phyloP scores from a whole-genome alignment of 169 alveolate species.

The Perkinsus chesapeaki region DNA sequence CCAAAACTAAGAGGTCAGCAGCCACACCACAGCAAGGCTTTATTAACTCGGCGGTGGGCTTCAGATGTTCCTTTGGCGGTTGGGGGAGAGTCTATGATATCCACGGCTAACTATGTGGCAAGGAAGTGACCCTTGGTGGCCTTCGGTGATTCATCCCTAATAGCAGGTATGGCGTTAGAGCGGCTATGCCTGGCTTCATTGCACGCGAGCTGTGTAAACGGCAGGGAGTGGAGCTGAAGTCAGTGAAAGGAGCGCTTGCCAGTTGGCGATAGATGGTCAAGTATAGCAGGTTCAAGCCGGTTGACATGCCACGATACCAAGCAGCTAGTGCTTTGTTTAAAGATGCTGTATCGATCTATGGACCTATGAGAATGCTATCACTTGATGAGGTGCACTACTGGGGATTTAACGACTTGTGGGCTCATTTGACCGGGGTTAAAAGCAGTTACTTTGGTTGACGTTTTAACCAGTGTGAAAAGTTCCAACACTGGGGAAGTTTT shows the following conservation, averaged over 20 bases:
- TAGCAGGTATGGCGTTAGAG: conserved; percentile 43
- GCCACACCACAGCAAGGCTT: background rate
- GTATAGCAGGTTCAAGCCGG: background rate
- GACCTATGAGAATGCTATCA: background rate
- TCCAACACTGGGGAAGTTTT: too few species aligned
- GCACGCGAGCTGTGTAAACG: conserved; percentile 52
- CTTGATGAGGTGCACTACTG: conserved; percentile 76
- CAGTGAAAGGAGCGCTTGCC: background rate
- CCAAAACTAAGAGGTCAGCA: conserved; percentile 62
- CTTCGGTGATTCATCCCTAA: background rate
- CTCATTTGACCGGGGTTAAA: too few species aligned
- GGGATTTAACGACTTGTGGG: too few species aligned
- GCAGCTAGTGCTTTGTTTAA: background rate
- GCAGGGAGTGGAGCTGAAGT: background rate
- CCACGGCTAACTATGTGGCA: conserved; percentile 61
- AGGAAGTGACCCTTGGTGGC: conserved; percentile 18
- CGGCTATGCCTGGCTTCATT: conserved; percentile 66
- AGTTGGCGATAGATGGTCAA: background rate
- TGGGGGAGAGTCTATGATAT: conserved; percentile 45
- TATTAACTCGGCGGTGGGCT: background rate
- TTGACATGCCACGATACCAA: background rate
- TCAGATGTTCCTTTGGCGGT: conserved; percentile 51
- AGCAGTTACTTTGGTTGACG: too few species aligned
- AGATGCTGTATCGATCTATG: background rate
- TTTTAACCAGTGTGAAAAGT: too few species aligned